These are phyloP conservation scores for Colletotrichum cereale DNA, from an alignment of 2,329 filamentous ascomycete genomes.

Conservation along the genomic window DNA sequence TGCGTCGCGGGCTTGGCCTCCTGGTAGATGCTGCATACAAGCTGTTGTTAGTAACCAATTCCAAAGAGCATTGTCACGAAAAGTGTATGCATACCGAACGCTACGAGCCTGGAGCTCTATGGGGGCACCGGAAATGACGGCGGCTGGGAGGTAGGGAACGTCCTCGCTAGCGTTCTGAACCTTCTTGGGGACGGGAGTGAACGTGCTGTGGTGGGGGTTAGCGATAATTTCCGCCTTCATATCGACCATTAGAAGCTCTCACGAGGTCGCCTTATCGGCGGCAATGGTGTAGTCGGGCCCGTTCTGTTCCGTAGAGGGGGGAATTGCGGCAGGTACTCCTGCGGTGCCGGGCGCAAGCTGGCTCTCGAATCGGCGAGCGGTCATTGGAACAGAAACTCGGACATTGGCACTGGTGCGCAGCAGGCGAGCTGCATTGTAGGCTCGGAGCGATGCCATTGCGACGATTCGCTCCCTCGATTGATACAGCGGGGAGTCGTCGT, in stretches of 20 bases:
- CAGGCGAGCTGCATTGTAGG: conserved; percentile 64
- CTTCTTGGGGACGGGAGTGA: conserved; percentile 89
- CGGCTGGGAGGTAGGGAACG: conserved; percentile 79
- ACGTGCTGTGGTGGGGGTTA: conserved; percentile 70
- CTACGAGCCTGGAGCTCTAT: conserved; percentile 93
- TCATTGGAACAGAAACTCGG: conserved; percentile 54
- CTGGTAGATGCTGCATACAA: conserved; percentile 81
- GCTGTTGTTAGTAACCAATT: neutral
- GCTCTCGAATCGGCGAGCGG: conserved; percentile 68
- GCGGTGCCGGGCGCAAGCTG: conserved; percentile 58
- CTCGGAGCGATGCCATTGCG: conserved; percentile 76
- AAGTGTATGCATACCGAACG: conserved; percentile 77
- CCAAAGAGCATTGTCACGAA: neutral
- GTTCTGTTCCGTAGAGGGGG: conserved; percentile 64
- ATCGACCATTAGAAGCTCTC: conserved; percentile 45
- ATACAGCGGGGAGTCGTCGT: conserved; percentile 12
- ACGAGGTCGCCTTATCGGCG: conserved; percentile 93
- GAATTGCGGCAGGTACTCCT: conserved; percentile 45
- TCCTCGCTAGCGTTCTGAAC: conserved; percentile 93
- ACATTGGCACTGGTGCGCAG: conserved; percentile 60
- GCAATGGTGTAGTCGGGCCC: conserved; percentile 85
- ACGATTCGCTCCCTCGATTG: conserved; percentile 37
- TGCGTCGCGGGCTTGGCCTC: conserved; percentile 96
- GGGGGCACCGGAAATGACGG: conserved; percentile 90
- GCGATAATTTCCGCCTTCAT: conserved; percentile 18